A percentile compares a stretch with the other conserved stretches of the same genome.
These are phyloP conservation scores for Trichopus zeylanicus DNA, from an alignment of 116 monocot genomes.

Conservation along the genomic window DNA sequence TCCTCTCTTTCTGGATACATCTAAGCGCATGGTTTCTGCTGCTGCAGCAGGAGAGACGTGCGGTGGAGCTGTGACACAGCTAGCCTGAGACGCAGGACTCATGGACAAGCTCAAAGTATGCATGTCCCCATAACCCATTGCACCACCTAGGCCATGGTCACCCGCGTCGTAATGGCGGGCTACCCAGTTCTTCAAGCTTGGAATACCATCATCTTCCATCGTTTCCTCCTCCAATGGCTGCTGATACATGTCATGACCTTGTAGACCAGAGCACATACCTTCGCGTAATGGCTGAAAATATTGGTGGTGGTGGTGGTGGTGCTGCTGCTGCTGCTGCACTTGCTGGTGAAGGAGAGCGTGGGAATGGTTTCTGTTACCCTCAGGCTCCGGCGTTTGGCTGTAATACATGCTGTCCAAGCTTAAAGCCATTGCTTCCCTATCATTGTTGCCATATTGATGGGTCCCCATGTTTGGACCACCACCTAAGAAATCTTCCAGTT, in stretches of 20 bases:
- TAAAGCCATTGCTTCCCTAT: slow-evolving; percentile 62
- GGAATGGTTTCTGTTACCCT: slow-evolving; percentile 13
- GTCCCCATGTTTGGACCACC: slow-evolving; percentile 63
- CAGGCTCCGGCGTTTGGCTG: slow-evolving; percentile 33
- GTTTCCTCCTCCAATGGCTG: slow-evolving; percentile 25
- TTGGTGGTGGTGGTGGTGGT: slow-evolving; percentile 23
- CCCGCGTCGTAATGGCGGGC: too few species aligned
- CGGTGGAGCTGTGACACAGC: slow-evolving; percentile 5
- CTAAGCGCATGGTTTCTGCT: slow-evolving; percentile 15
- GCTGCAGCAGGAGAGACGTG: slow-evolving; percentile 8
- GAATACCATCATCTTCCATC: too few species aligned
- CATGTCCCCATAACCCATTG: neutral
- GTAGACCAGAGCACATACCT: neutral
- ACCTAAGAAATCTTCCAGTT: slow-evolving; percentile 94
- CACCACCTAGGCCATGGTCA: too few species aligned
- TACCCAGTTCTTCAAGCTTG: too few species aligned
- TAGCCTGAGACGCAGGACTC: slow-evolving; percentile 1
- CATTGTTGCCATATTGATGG: slow-evolving; percentile 54
- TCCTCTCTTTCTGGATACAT: neutral
- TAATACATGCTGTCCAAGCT: slow-evolving; percentile 81
- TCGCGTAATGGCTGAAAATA: slow-evolving; percentile 55
- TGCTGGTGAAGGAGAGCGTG: neutral
- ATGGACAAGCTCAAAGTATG: slow-evolving; percentile 4
- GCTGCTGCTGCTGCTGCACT: slow-evolving; percentile 12
- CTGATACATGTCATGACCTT: slow-evolving; percentile 37